Conservation (phyloP, 2,329 filamentous ascomycete species). For the Trichoderma sp. region DNA sequence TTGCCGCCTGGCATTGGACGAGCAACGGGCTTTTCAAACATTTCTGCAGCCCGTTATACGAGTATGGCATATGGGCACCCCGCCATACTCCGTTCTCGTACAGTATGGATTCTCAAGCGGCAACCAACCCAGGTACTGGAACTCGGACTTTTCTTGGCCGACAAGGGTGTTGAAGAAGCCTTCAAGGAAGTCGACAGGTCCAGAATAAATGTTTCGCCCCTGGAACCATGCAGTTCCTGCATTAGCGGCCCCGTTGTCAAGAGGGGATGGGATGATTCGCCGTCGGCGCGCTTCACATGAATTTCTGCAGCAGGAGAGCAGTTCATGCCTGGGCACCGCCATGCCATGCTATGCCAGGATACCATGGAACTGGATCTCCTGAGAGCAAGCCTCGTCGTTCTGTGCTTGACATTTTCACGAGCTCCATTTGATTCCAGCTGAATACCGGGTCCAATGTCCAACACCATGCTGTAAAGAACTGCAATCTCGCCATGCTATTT, state of each 20-base stretch:
- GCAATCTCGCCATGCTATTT: slow-evolving; percentile 17
- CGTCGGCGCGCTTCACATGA: neutral
- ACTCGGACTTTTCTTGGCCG: neutral
- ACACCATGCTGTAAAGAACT: neutral
- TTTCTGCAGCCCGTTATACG: neutral
- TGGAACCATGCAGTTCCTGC: slow-evolving; percentile 28
- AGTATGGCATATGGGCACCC: neutral
- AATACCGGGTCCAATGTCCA: neutral
- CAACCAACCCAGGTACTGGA: neutral
- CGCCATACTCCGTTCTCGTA: neutral
- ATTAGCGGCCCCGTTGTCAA: slow-evolving; percentile 24
- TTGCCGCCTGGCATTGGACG: neutral
- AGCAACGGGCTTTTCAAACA: neutral
- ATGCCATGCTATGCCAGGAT: neutral
- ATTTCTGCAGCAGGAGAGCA: neutral
- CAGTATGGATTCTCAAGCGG: neutral
- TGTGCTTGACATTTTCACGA: neutral
- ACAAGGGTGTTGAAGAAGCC: slow-evolving; percentile 2
- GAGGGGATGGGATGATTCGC: neutral
- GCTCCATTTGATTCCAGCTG: neutral
- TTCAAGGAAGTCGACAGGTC: neutral
- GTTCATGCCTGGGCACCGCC: neutral
- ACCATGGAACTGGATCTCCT: neutral
- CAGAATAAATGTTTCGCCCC: slow-evolving; percentile 11
- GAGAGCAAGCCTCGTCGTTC: neutral